Conservation (phyloP, 176 grass and related monocot genomes). For the Poa pratensis region DNA sequence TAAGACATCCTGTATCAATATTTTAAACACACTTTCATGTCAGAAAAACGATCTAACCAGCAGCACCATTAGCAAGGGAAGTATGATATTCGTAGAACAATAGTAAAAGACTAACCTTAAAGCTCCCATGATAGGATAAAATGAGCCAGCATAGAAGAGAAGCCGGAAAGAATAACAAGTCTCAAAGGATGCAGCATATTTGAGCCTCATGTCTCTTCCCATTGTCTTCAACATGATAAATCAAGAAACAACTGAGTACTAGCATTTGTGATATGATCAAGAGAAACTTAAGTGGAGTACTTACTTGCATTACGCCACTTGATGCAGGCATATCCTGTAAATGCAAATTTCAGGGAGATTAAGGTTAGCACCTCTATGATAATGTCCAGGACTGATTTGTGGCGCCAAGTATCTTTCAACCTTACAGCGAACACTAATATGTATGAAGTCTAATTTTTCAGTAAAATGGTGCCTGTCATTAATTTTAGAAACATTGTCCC, state of each 20-base stretch:
- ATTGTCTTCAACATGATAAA: conserved; percentile 72
- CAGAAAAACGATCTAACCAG: conserved; percentile 10
- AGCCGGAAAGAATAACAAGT: conserved; percentile 86
- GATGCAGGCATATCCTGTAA: conserved; percentile 96
- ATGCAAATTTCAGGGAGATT: conserved; percentile 33
- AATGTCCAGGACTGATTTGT: neutral
- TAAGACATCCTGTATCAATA: conserved; percentile 81
- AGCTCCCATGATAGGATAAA: conserved; percentile 97
- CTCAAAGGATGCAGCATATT: conserved; percentile 97
- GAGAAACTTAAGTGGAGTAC: conserved; percentile 18
- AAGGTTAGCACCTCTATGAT: conserved; percentile 34
- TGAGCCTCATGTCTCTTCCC: conserved; percentile 84
- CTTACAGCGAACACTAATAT: neutral
- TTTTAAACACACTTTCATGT: conserved; percentile 32
- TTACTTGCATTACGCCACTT: conserved; percentile 98
- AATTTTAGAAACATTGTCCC: conserved; percentile 1
- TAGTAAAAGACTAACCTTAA: conserved; percentile 61
- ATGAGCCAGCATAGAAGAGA: conserved; percentile 83
- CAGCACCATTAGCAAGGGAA: conserved; percentile 23
- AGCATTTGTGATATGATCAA: conserved; percentile 24
- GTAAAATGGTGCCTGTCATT: neutral
- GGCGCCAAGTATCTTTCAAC: conserved; percentile 24
- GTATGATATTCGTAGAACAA: neutral
- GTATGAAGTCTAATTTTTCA: neutral
- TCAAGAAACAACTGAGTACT: conserved; percentile 37